These are phyloP conservation scores for Boletus speciosus DNA, from an alignment of 768 basidiomycete species.

Conservation along the genomic window DNA sequence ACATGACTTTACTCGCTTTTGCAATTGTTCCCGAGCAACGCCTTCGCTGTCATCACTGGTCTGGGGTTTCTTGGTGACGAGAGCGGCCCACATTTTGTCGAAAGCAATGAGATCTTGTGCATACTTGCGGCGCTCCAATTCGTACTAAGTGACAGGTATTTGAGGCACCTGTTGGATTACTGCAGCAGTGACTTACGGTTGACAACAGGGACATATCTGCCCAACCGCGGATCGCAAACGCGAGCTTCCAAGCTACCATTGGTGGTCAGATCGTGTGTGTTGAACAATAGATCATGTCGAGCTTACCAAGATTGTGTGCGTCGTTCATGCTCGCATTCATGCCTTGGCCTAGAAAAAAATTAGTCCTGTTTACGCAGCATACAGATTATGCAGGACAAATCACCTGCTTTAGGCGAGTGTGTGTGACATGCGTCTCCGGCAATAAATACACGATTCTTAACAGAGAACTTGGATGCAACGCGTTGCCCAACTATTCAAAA, in stretches of 20 bases:
- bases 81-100: slow-evolving; percentile 47
- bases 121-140: slow-evolving; percentile 49
- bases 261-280: background rate
- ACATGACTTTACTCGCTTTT: slow-evolving; percentile 29
- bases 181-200: slow-evolving; percentile 33
- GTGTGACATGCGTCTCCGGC: slow-evolving; percentile 55
- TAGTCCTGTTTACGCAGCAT: slow-evolving; percentile 1
- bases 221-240: slow-evolving; percentile 45
- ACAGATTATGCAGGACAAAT: background rate
- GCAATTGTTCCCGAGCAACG: slow-evolving; percentile 40
- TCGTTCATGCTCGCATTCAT: slow-evolving; percentile 56
- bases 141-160: slow-evolving; percentile 36
- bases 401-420: slow-evolving; percentile 42
- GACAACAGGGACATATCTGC: slow-evolving; percentile 43
- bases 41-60: slow-evolving; percentile 36
- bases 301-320: slow-evolving; percentile 47
- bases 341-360: slow-evolving; percentile 42
- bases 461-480: slow-evolving; percentile 47
- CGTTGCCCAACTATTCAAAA: slow-evolving; percentile 47
- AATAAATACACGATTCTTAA: slow-evolving; percentile 49
- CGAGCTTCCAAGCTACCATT: slow-evolving; percentile 49
- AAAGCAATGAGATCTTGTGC: slow-evolving; percentile 54
- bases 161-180: background rate
- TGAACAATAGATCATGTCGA: background rate
- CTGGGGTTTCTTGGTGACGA: slow-evolving; percentile 52